These are phyloP conservation scores for Ambrosia artemisiifolia DNA, from an alignment of 129 eudicot species.

Conservation along the genomic window DNA sequence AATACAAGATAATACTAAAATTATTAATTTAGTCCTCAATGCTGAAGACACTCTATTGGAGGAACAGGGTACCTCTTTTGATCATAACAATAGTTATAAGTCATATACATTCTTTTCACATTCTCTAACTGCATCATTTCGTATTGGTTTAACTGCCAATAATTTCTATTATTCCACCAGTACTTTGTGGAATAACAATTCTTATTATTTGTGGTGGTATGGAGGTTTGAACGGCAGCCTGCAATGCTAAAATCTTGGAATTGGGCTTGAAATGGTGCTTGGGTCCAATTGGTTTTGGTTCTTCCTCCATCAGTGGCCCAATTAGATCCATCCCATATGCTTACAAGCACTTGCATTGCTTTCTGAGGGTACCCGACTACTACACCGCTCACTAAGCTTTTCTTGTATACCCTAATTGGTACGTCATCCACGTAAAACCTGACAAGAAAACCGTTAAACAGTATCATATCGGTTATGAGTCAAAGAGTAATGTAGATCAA, in stretches of 20 bases:
- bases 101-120: slow-evolving; percentile 44
- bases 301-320: slow-evolving; percentile 73
- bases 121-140: slow-evolving; percentile 23
- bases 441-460: background rate
- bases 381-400: slow-evolving; percentile 29
- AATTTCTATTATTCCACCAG: slow-evolving; percentile 60
- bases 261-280: slow-evolving; percentile 51
- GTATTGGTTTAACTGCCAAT: slow-evolving; percentile 29
- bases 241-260: slow-evolving; percentile 48
- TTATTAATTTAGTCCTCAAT: background rate
- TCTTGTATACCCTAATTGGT: slow-evolving; percentile 75
- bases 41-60: slow-evolving; percentile 52
- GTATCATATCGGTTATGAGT: background rate
- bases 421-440: slow-evolving; percentile 65
- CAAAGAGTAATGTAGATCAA: background rate
- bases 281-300: slow-evolving; percentile 43
- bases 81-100: slow-evolving; percentile 76
- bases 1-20: background rate
- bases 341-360: slow-evolving; percentile 58
- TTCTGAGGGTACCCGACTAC: slow-evolving; percentile 42
- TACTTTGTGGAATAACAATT: slow-evolving; percentile 39
- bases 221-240: slow-evolving; percentile 37
- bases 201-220: background rate
- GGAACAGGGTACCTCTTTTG: slow-evolving; percentile 38
- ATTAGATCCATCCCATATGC: slow-evolving; percentile 59